A percentile compares a stretch with the other conserved stretches of the same genome.
These are phyloP conservation scores for Leccinum longicurvipes DNA, from an alignment of 768 basidiomycete species.

Conservation along the genomic window DNA sequence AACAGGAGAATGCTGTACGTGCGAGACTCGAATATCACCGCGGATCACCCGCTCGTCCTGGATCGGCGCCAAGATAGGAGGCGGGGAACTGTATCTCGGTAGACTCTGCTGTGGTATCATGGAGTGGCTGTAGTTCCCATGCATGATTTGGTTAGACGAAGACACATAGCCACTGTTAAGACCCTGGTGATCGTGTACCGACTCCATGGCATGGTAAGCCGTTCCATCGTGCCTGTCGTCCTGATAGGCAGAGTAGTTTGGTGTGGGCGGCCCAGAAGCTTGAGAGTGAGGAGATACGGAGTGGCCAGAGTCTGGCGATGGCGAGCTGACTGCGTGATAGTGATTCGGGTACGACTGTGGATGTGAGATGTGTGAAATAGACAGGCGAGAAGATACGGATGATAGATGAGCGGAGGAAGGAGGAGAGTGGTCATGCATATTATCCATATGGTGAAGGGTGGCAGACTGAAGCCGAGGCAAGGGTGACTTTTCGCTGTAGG, in stretches of 20 bases:
- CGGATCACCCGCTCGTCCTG: constrained; percentile 38
- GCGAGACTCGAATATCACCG: constrained; percentile 29
- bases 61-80: constrained; percentile 55
- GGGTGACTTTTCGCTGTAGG: constrained; percentile 30
- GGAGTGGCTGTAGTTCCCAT: constrained; percentile 22
- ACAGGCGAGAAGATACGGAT: constrained; percentile 50
- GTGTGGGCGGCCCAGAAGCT: constrained; percentile 30
- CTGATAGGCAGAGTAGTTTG: constrained; percentile 44
- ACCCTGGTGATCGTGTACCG: constrained; percentile 28
- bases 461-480: constrained; percentile 31
- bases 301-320: constrained; percentile 51
- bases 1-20: constrained; percentile 29
- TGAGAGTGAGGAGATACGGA: constrained; percentile 40
- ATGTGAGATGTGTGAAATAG: constrained; percentile 59
- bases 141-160: constrained; percentile 28
- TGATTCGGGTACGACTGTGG: constrained; percentile 43
- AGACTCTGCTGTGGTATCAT: constrained; percentile 20
- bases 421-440: constrained; percentile 29
- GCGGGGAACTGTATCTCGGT: constrained; percentile 48
- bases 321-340: constrained; percentile 37
- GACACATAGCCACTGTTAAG: constrained; percentile 33
- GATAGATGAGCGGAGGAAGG: constrained; percentile 31
- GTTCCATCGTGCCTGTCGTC: constrained; percentile 40
- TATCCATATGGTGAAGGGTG: constrained; percentile 29
- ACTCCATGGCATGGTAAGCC: constrained; percentile 37